A percentile compares a stretch with the other conserved stretches of the same genome.
phyloP scores from a whole-genome alignment of 2,329 filamentous ascomycete species.

The Fusarium goolgardi region DNA sequence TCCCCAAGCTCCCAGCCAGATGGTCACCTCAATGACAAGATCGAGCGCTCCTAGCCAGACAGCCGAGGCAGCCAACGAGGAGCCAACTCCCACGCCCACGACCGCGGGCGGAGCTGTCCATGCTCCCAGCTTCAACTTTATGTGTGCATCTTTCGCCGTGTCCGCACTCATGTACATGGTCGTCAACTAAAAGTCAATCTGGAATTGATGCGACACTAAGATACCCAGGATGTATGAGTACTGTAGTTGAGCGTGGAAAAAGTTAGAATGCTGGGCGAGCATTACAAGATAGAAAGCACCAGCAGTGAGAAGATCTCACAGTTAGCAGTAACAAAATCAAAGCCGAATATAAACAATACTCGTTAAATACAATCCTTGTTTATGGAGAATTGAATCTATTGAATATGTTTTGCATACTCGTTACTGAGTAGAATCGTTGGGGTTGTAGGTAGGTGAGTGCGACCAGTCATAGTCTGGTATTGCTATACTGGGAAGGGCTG shows the following conservation, averaged over 20 bases:
- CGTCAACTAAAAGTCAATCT: slow-evolving; percentile 21
- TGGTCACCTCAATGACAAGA: slow-evolving; percentile 29
- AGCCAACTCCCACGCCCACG: slow-evolving; percentile 23
- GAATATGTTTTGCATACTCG: not conserved
- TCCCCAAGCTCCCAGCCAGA: slow-evolving; percentile 19
- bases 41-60: slow-evolving; percentile 14
- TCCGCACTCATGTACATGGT: slow-evolving; percentile 35
- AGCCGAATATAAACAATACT: slow-evolving; percentile 12
- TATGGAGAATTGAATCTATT: not conserved
- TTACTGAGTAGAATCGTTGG: not conserved
- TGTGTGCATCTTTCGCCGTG: slow-evolving; percentile 35
- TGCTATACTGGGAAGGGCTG: slow-evolving; percentile 72
- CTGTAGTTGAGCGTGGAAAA: slow-evolving; percentile 13
- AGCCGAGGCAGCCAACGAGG: slow-evolving; percentile 5
- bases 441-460: not conserved
- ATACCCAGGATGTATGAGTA: slow-evolving; percentile 3
- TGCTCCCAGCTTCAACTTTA: slow-evolving; percentile 25
- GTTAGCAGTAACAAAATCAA: not conserved
- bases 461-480: slow-evolving; percentile 55
- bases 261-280: slow-evolving; percentile 15
- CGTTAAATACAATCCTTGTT: not conserved
- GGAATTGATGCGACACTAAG: not conserved
- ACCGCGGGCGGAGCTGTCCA: slow-evolving; percentile 31
- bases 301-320: slow-evolving; percentile 12
- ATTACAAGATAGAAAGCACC: slow-evolving; percentile 20